These are phyloP conservation scores for Erigeron canadensis DNA, from an alignment of 129 eudicot genomes.

Conservation along the genomic window DNA sequence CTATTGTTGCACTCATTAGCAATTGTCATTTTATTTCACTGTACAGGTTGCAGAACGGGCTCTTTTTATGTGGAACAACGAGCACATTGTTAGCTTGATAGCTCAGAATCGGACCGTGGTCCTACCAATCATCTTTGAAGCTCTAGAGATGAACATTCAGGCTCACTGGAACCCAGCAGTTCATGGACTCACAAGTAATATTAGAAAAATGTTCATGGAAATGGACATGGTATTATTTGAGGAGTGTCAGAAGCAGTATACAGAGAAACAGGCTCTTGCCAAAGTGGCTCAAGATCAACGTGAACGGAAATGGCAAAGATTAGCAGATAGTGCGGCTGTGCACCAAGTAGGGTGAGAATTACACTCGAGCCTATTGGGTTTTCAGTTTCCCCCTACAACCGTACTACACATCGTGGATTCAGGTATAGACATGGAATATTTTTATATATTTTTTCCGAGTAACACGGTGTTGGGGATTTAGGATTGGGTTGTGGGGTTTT, in stretches of 20 bases:
- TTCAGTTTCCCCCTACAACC: slow-evolving; percentile 21
- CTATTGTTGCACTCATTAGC: background rate
- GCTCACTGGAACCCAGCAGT: slow-evolving; percentile 90
- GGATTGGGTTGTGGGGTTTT: slow-evolving; percentile 37
- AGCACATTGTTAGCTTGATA: slow-evolving; percentile 61
- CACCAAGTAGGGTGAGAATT: slow-evolving; percentile 42
- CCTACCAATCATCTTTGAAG: slow-evolving; percentile 75
- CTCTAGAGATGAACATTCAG: slow-evolving; percentile 67
- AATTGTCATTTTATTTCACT: background rate
- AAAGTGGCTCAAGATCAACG: slow-evolving; percentile 54
- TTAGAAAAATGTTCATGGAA: slow-evolving; percentile 71
- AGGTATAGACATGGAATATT: slow-evolving; percentile 39
- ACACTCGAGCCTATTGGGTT: slow-evolving; percentile 17
- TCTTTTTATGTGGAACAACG: slow-evolving; percentile 79
- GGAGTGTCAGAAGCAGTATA: slow-evolving; percentile 67
- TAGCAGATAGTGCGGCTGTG: slow-evolving; percentile 46
- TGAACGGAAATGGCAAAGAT: slow-evolving; percentile 62
- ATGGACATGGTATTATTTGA: slow-evolving; percentile 73
- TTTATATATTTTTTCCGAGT: slow-evolving; percentile 24
- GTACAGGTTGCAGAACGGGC: slow-evolving; percentile 86
- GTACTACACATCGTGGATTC: slow-evolving; percentile 33
- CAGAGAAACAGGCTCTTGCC: slow-evolving; percentile 49
- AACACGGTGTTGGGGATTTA: slow-evolving; percentile 32
- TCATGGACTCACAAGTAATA: slow-evolving; percentile 73
- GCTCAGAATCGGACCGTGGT: slow-evolving; percentile 58